These are phyloP conservation scores for Ophiostoma novo-ulmi DNA, from an alignment of 2,329 filamentous ascomycete genomes.

Conservation along the genomic window DNA sequence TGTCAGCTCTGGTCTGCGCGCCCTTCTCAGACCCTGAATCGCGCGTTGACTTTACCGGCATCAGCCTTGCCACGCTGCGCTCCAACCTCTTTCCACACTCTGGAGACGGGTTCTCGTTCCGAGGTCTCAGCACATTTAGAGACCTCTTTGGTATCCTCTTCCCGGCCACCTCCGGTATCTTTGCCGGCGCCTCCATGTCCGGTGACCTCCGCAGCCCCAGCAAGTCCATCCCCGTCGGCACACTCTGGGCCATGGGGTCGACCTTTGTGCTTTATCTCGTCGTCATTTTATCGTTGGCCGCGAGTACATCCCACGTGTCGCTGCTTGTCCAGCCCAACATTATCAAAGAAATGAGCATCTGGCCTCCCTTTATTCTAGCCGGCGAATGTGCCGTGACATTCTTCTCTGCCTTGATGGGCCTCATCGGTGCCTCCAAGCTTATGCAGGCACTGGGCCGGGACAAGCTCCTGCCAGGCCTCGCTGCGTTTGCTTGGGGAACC, in stretches of 20 bases:
- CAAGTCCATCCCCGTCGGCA: constrained; percentile 79
- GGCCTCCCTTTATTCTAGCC: constrained; percentile 64
- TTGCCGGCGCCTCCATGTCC: constrained; percentile 81
- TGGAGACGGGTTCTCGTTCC: constrained; percentile 53
- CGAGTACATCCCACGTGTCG: constrained; percentile 67
- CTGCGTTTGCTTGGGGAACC: constrained; percentile 68
- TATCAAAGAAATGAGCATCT: constrained; percentile 76
- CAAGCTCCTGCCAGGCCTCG: constrained; percentile 69
- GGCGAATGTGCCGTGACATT: constrained; percentile 79
- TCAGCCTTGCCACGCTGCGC: constrained; percentile 63
- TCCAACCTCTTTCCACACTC: constrained; percentile 71
- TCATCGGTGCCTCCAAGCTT: constrained; percentile 79
- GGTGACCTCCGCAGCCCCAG: constrained; percentile 78
- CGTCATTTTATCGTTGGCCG: constrained; percentile 73
- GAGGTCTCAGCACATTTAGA: constrained; percentile 65
- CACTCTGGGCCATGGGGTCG: constrained; percentile 67
- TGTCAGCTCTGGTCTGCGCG: constrained; percentile 63
- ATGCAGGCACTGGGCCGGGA: constrained; percentile 79
- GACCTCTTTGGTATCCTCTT: constrained; percentile 83
- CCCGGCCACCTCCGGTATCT: constrained; percentile 61
- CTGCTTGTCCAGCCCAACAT: constrained; percentile 72
- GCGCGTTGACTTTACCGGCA: constrained; percentile 71
- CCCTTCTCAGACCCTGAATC: constrained; percentile 61
- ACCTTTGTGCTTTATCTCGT: constrained; percentile 72
- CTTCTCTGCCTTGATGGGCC: constrained; percentile 82